phyloP scores from a whole-genome alignment of 768 basidiomycete genomes.

The Boletus tomentosulus region DNA sequence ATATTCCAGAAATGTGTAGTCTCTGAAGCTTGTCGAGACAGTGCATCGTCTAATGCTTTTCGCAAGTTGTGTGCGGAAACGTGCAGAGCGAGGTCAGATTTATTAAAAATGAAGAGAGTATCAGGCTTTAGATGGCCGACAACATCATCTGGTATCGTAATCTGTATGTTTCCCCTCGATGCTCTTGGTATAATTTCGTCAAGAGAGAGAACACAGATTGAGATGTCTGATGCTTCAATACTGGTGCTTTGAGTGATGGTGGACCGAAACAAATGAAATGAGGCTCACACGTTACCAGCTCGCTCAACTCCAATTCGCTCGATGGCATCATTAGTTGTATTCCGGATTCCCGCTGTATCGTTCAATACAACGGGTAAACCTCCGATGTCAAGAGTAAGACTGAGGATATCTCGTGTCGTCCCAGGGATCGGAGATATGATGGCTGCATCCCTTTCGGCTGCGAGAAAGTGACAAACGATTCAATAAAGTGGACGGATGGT shows the following conservation, averaged over 20 bases:
- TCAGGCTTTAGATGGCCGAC: slow-evolving; percentile 44
- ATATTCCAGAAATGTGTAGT: slow-evolving; percentile 45
- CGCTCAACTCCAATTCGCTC: slow-evolving; percentile 80
- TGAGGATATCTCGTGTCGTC: slow-evolving; percentile 85
- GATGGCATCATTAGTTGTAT: slow-evolving; percentile 58
- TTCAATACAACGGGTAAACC: slow-evolving; percentile 77
- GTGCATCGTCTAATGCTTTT: slow-evolving; percentile 16
- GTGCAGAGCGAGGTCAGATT: slow-evolving; percentile 52
- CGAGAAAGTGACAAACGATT: neutral
- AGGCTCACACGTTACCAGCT: slow-evolving; percentile 60
- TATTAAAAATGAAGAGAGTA: slow-evolving; percentile 78
- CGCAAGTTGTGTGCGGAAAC: slow-evolving; percentile 5
- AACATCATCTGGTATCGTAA: slow-evolving; percentile 45
- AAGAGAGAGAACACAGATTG: slow-evolving; percentile 78
- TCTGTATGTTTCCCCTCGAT: neutral
- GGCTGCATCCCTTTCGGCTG: slow-evolving; percentile 83
- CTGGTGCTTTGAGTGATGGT: slow-evolving; percentile 35
- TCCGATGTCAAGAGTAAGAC: slow-evolving; percentile 82
- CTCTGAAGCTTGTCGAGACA: slow-evolving; percentile 3
- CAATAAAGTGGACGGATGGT: neutral
- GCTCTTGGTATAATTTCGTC: slow-evolving; percentile 36
- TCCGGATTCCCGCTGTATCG: slow-evolving; percentile 83
- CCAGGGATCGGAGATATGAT: slow-evolving; percentile 87
- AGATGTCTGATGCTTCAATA: slow-evolving; percentile 61
- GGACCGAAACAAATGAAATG: neutral